Evolutionary conservation across 73 alveolate genomes (phyloP), one percentile per base, ranked within the genome.

Genomic region (Paramecium caudatum): DNA sequence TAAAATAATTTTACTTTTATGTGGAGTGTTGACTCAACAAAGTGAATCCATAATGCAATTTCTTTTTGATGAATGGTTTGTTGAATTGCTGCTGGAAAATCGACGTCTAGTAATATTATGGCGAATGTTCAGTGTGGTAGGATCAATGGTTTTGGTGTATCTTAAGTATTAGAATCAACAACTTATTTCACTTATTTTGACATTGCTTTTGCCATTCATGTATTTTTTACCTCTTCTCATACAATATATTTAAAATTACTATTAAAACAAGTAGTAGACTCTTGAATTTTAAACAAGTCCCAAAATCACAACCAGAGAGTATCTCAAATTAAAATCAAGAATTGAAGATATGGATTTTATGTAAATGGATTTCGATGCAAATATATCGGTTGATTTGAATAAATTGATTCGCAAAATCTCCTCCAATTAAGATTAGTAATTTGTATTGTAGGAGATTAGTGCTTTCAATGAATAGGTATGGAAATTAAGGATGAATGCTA

Each of bases 401-500:
- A 10, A 65, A 36, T 65, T 65, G 39, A 65, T 65, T 3, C 47
- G 47, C 34, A 36, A 43, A 5, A 65, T 65, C 8, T 30, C 33
- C 2, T 39, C 21, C 4, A 36, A 27, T 74, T 27, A 37, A 27
- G 88, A 74, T 74, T 6, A 32, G 21, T 39, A 74, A 45, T 74
- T 16, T 5, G 65, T 45, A 37, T 13, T 43, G 7, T 27, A 43
- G 43, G 69, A 74, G 65, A 37, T 74, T 3, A 37, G 47, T 4
- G 12, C 7, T 6, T 74, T 15, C 43, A 27, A 74, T 13, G 88
- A 74, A 37, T 19, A 30, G 21, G 43, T 74, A 21, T 74, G 88
- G 88, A 74, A 74, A 45, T 19, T 37, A 23, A 25, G 88, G 43
- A 74, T 74, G 68, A 74, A 74, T 39, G 88, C 88, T 16, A 45